Base-by-base conservation (phyloP, 2,329 filamentous ascomycete species). In the Colletotrichum somersetense region DNA sequence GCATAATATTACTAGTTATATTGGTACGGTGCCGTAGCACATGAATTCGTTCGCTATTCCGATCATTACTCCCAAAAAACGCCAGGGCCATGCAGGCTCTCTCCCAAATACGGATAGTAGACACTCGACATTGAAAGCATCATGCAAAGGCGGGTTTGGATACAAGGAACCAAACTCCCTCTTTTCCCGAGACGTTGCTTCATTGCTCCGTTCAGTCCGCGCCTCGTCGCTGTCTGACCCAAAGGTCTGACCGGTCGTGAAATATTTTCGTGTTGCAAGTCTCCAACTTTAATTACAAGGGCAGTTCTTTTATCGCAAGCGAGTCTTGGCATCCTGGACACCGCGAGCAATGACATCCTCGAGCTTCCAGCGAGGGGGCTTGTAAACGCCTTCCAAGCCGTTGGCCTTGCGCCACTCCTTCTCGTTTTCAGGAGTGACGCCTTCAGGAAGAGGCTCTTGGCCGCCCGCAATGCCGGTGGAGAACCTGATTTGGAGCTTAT, bases 381-480 rank as follows among this genome's bases (percentile, higher is more conserved):
- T 84, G 76, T 97, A 86, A 66, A 96, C 90, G 75, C 94, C 92
- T 75, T 93, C 89, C 23, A 95, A 81, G 52, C 89, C 89, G 59
- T 88, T 89, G 67, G 86, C 85, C 77, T 86, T 87, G 67, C 88
- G 85, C 87, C 90, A 90, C 77, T 93, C 89, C 74, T 88, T 85
- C 81, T 97, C 93, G 80, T 92, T 91, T 79, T 96, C 91, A 12
- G 90, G 87, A 0, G 89, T 88, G 50, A 94, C 86, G 20, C 90
- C 92, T 46, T 93, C 92, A 4, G 91, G 91, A 3, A 96, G 86
- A 11, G 93, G 91, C 62, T 94, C 89, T 48, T 93, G 90, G 69
- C 96, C 96, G 75, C 96, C 96, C 16, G 96, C 96, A 77, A 98
- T 90, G 76, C 96, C 96, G 18, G 93, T 97, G n/a, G 95, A 97